Conservation (phyloP, 2,329 filamentous ascomycete species). For the Lachnellula cervina region DNA sequence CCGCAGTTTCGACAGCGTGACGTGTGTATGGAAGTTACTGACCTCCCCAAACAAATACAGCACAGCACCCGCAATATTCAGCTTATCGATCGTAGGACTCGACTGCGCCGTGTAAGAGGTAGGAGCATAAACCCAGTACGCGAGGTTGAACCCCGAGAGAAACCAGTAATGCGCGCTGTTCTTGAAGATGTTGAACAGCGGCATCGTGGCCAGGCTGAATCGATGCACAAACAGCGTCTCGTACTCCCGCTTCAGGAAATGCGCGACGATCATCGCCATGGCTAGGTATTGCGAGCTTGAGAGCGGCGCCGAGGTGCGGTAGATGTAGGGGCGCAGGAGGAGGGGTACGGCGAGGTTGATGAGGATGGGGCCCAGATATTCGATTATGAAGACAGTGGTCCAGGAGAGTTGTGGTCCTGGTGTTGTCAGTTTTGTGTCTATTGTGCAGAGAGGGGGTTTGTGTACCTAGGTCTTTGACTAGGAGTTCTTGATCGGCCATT, state of each 20-base stretch:
- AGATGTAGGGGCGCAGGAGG: constrained; percentile 67
- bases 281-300: constrained; percentile 66
- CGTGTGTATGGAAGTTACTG: constrained; percentile 74
- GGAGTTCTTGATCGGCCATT: constrained; percentile 51
- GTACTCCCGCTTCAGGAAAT: constrained; percentile 92
- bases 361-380: constrained; percentile 87
- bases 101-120: constrained; percentile 57
- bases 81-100: constrained; percentile 29
- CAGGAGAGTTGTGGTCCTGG: constrained; percentile 83
- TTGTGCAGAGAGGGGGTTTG: constrained; percentile 1
- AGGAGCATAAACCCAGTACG: constrained; percentile 80
- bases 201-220: constrained; percentile 95
- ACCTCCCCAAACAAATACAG: constrained; percentile 75
- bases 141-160: constrained; percentile 72
- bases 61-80: constrained; percentile 64
- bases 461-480: constrained; percentile 91
- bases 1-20: constrained; percentile 72
- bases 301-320: constrained; percentile 51
- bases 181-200: constrained; percentile 82
- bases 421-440: constrained; percentile 18
- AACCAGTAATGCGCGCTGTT: constrained; percentile 96
- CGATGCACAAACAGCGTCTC: constrained; percentile 94
- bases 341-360: constrained; percentile 74
- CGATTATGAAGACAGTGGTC: constrained; percentile 90
- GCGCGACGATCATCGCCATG: constrained; percentile 67